Base-by-base conservation (phyloP, 1,284 basidiomycete genomes). In the Naganishia liquefaciens region DNA sequence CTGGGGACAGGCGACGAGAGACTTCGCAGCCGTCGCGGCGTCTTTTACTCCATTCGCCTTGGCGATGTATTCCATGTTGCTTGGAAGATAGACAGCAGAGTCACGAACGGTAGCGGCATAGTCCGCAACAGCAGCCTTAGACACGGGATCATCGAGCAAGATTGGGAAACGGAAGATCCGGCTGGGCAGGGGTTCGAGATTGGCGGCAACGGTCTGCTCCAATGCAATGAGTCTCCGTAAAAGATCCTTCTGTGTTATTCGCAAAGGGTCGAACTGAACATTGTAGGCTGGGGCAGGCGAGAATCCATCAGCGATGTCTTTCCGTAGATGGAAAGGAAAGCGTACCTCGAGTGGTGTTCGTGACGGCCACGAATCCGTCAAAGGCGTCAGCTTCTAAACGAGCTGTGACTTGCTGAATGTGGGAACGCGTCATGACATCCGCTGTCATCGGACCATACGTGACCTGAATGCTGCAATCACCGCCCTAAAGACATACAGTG, bases 1-100 rank as follows among this genome's bases (percentile, higher is more conserved):
- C 57, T 73, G 71, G 27, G 68, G 70, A 64, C 72, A 72, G 23
- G 66, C 70, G 2, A 75, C 67, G 40, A 74, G 68, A 2, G 62
- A 65, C 25, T 68, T 61, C 5, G 62, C 47, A 0, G 70, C 70
- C 0, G 68, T 68, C 6, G 68, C 68, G 43, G 80, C 80, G 21
- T 80, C 81, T 7, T 77, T 72, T 11, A 87, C 74, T 0, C 86
- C 87, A 68, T 88, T 88, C 46, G 86, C 86, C 50, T 76, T 79
- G 0, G 86, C 86, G 1, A 88, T 80, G 69, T 88, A 88, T 49
- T 86, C 83, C 47, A 86, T 75, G 70, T 89, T 89, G 73, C 84
- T 85, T 0, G 87, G 87, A 0, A 89, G 76, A 72, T 89, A 89
- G 1, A 84, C 84, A 0, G 87, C 87, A 58, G 82, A 82, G 58